These are phyloP conservation scores for Monilinia fructigena DNA, from an alignment of 2,329 filamentous ascomycete genomes.

Conservation along the genomic window DNA sequence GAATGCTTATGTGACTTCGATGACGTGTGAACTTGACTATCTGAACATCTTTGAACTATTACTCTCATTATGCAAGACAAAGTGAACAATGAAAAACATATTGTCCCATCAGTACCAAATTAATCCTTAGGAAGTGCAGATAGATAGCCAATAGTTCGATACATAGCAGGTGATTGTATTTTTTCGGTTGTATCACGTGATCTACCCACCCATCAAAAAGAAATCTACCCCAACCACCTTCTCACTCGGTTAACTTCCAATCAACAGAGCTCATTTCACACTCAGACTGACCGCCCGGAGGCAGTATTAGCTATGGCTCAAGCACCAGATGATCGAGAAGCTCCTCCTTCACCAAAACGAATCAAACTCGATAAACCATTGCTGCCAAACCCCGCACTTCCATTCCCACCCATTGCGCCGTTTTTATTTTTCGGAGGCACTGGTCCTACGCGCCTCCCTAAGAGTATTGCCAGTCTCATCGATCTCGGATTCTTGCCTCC, in stretches of 20 bases:
- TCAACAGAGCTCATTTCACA: not conserved
- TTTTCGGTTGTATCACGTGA: not conserved
- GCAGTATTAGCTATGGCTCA: not conserved
- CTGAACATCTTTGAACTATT: not conserved
- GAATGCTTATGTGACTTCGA: not conserved
- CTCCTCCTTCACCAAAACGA: not conserved
- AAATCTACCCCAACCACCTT: not conserved
- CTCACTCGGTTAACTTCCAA: slow-evolving; percentile 7
- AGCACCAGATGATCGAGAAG: not conserved
- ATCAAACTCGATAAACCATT: not conserved
- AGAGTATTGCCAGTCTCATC: not conserved
- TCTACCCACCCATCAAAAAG: not conserved
- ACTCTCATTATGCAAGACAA: not conserved
- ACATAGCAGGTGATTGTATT: no score
- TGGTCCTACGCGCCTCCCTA: not conserved
- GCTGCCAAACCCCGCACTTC: not conserved
- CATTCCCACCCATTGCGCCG: not conserved
- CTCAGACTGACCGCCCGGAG: not conserved
- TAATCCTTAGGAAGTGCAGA: not conserved
- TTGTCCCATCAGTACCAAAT: not conserved
- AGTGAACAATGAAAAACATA: not conserved
- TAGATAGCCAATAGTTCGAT: not conserved
- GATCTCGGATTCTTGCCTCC: no score
- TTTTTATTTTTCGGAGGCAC: not conserved
- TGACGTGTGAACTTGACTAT: not conserved